These are phyloP conservation scores for Hirschfeldia incana DNA, from an alignment of 345 rosid genomes.

Conservation along the genomic window DNA sequence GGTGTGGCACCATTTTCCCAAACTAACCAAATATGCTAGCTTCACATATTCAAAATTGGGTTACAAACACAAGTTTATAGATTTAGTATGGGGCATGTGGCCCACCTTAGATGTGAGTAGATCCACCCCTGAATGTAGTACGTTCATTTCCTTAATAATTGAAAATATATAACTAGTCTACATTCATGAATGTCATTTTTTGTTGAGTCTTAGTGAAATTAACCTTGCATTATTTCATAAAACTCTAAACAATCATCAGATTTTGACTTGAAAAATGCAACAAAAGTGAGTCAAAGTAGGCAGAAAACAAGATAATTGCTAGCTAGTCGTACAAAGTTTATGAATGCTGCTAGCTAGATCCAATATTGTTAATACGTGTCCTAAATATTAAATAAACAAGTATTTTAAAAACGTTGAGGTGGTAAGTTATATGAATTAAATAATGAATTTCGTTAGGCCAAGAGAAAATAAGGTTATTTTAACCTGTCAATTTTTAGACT, in stretches of 20 bases:
- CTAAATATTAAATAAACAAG: conserved; percentile 15
- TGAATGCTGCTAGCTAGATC: conserved; percentile 33
- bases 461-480: conserved; percentile 24
- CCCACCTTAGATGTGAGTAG: too few species aligned
- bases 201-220: not conserved
- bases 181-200: not conserved
- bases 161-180: not conserved
- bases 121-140: too few species aligned
- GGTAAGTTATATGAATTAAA: conserved; percentile 18
- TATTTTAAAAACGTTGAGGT: conserved; percentile 24
- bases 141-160: not conserved
- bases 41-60: too few species aligned
- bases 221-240: not conserved
- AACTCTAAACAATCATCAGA: conserved; percentile 11
- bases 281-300: conserved; percentile 24
- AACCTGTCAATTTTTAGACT: conserved; percentile 32
- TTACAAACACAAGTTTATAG: too few species aligned
- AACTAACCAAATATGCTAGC: too few species aligned
- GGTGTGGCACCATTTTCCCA: too few species aligned
- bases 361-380: conserved; percentile 35
- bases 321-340: conserved; percentile 22
- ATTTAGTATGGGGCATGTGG: too few species aligned
- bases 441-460: conserved; percentile 24
- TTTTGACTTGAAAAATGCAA: conserved; percentile 18
- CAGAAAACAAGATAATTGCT: conserved; percentile 31